These are phyloP conservation scores for Mixia osmundae DNA, from an alignment of 1,284 basidiomycete species.

Conservation along the genomic window DNA sequence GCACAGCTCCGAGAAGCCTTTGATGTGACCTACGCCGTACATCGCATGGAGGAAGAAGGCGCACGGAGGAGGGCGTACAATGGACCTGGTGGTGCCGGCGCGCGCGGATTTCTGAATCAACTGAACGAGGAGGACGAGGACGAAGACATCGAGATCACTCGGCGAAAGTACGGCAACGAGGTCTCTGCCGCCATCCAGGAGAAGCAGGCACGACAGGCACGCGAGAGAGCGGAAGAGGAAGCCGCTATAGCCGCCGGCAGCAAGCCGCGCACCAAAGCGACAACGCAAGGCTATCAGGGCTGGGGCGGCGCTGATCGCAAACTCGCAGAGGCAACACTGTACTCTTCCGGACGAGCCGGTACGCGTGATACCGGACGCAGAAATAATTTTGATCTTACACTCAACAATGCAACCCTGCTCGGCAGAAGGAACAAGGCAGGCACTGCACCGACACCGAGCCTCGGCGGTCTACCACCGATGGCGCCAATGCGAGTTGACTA, in stretches of 20 bases:
- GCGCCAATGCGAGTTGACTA: too few species aligned
- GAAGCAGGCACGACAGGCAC: slow-evolving; percentile 26
- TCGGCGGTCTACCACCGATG: too few species aligned
- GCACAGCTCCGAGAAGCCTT: slow-evolving; percentile 90
- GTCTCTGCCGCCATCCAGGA: slow-evolving; percentile 20
- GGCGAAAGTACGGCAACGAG: slow-evolving; percentile 20
- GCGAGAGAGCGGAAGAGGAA: slow-evolving; percentile 7
- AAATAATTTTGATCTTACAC: slow-evolving; percentile 48
- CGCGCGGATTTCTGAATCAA: slow-evolving; percentile 51
- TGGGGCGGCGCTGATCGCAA: slow-evolving; percentile 22
- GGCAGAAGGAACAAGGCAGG: slow-evolving; percentile 30
- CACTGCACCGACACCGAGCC: too few species aligned
- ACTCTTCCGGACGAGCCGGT: slow-evolving; percentile 49
- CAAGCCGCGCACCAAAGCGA: slow-evolving; percentile 15
- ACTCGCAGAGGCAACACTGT: slow-evolving; percentile 25
- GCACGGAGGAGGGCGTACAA: slow-evolving; percentile 56
- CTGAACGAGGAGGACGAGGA: slow-evolving; percentile 67
- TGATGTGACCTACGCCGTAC: slow-evolving; percentile 95
- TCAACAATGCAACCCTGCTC: slow-evolving; percentile 59
- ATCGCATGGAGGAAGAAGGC: slow-evolving; percentile 97
- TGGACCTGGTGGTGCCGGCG: slow-evolving; percentile 48
- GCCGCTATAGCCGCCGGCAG: slow-evolving; percentile 13
- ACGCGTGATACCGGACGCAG: slow-evolving; percentile 35
- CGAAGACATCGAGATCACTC: slow-evolving; percentile 19
- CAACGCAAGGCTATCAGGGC: slow-evolving; percentile 15